Conservation (phyloP, 2,329 filamentous ascomycete genomes). For the Penicillium griseofulvum region DNA sequence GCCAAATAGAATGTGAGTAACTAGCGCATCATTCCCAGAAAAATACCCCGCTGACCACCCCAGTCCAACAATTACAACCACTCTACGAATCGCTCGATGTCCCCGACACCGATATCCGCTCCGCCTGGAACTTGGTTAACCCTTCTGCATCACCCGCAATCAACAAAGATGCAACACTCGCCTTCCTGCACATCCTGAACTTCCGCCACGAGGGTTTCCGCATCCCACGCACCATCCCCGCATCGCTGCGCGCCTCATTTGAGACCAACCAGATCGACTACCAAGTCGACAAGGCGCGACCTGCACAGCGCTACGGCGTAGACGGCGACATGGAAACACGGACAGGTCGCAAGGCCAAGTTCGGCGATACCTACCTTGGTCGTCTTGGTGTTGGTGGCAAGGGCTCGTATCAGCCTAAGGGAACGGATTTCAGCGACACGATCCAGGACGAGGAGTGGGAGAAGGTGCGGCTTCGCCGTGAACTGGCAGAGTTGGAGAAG, state of each 20-base stretch:
- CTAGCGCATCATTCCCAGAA: neutral
- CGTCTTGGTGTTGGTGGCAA: slow-evolving; percentile 75
- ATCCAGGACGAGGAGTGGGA: slow-evolving; percentile 94
- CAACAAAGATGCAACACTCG: slow-evolving; percentile 90
- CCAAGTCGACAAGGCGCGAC: slow-evolving; percentile 74
- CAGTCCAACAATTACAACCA: slow-evolving; percentile 74
- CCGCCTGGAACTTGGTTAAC: slow-evolving; percentile 96
- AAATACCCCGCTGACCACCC: slow-evolving; percentile 16
- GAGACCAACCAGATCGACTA: slow-evolving; percentile 97
- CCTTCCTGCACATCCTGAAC: slow-evolving; percentile 95
- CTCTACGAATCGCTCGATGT: slow-evolving; percentile 72
- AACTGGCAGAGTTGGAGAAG: slow-evolving; percentile 81
- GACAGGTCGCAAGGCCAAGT: slow-evolving; percentile 91
- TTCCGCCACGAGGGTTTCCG: slow-evolving; percentile 92
- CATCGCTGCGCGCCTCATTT: slow-evolving; percentile 85
- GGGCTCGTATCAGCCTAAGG: slow-evolving; percentile 73
- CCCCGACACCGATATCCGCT: slow-evolving; percentile 75
- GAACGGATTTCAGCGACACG: slow-evolving; percentile 84
- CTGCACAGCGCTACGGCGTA: slow-evolving; percentile 75
- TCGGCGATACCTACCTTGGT: slow-evolving; percentile 93
- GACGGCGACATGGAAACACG: slow-evolving; percentile 73
- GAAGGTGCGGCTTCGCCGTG: slow-evolving; percentile 90
- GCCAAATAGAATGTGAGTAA: slow-evolving; percentile 72
- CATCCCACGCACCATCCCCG: slow-evolving; percentile 86
- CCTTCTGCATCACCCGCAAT: slow-evolving; percentile 78